Evolutionary conservation across 2,329 filamentous ascomycete genomes (phyloP), one percentile per base, ranked within the genome.

Genomic region (Gremmenia infestans): DNA sequence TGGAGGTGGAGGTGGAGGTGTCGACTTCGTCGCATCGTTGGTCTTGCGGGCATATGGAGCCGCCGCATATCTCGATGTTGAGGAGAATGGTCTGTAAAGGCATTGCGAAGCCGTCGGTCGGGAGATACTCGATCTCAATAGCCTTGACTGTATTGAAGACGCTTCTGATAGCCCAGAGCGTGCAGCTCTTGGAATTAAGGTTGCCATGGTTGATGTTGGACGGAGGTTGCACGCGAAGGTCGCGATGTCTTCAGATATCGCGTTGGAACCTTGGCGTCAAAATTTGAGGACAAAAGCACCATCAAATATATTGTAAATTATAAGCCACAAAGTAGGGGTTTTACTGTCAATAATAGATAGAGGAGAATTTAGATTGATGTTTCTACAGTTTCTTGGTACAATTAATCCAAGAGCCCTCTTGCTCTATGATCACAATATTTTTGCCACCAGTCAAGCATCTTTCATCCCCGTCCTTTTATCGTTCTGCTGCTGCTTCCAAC

Each of bases 401-500:
- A n/a, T n/a, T 14, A 8, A 39, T 9, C 25, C 25, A 28, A 8
- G 25, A 7, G 25, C 25, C 37, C 37, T 15, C 37, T 15, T 4
- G 14, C 37, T 40, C 17, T 4, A 5, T 5, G 12, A 12, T 45
- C 19, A 9, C 11, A 11, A 17, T 7, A 17, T 19, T 19, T 5
- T 11, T 9, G 14, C n/a, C 42, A 23, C 42, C 15, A 45, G 8
- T 67, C 58, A 83, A 39, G 78, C 80, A 69, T 96, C 86, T 69
- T 91, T 93, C 43, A 81, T 86, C 53, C 80, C 80, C 0, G 92
- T 97, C 67, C 94, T 83, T 71, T 88, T 76, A 66, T 96, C 86
- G 71, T 97, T 97, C 49, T 91, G 86, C 66, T 95, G 86, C 61
- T 79, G 80, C 74, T 95, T 96, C 93, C 93, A 97, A 73, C 93